phyloP scores from a whole-genome alignment of 441 rosid species.

The Gossypium davidsonii region DNA sequence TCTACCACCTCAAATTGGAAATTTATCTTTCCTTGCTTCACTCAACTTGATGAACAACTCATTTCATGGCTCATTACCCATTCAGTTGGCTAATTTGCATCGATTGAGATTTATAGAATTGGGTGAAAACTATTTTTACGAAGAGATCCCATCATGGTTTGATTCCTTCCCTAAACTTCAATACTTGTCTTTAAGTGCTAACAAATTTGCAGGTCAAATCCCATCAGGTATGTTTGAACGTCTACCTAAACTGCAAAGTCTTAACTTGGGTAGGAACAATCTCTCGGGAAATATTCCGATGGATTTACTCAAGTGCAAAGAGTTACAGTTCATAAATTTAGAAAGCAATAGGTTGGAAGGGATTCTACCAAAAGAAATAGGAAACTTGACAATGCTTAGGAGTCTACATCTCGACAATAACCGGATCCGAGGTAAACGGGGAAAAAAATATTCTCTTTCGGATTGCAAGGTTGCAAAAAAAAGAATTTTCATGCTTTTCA shows the following conservation, averaged over 20 bases:
- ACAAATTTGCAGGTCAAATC: not conserved
- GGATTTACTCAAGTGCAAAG: too few relatives aligned
- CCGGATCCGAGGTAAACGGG: not conserved
- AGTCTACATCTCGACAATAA: too few relatives aligned
- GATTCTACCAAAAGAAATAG: too few relatives aligned
- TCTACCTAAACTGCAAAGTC: not conserved
- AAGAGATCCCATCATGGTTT: not conserved
- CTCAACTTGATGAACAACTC: not conserved
- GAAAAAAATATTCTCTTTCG: too few relatives aligned
- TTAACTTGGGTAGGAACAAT: too few relatives aligned
- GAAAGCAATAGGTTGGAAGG: too few relatives aligned
- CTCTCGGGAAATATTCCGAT: not conserved
- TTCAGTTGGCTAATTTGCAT: not conserved
- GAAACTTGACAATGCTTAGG: too few relatives aligned
- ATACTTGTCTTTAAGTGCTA: not conserved
- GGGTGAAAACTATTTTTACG: not conserved
- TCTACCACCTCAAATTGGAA: not conserved
- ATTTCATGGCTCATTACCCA: not conserved
- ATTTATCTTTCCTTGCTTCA: not conserved
- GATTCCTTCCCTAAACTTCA: not conserved
- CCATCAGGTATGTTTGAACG: not conserved
- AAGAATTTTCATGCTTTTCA: too few relatives aligned
- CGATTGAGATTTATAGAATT: too few relatives aligned
- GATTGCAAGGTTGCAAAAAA: not conserved
- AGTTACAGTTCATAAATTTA: too few relatives aligned